Evolutionary conservation across 352 stramenopile species (phyloP), one percentile per base, ranked within the genome.

Genomic region (Hyaloperonospora arabidopsidis): DNA sequence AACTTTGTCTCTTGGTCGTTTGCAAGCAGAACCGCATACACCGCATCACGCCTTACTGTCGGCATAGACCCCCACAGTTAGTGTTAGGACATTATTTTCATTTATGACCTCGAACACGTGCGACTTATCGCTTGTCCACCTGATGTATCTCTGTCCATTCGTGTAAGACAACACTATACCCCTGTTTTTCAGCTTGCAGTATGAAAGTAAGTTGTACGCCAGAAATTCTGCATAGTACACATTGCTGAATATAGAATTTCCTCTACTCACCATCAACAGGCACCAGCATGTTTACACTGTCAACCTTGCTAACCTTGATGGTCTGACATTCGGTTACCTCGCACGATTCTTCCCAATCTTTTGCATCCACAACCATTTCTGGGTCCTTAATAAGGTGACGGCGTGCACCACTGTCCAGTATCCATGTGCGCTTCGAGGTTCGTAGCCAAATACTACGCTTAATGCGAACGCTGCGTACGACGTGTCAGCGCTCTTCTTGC

Each of bases 201-300:
- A 56, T 8, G 36, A 47, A 2, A 54, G 23, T 8, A 49, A 36
- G 39, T 56, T 34, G 3, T 49, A 39, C 22, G n/a, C 11, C 6
- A 49, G 8, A 10, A 5, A 2, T n/a, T 34, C n/a, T 11, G 50
- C 12, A 34, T 52, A 35, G 18, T 43, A 49, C 11, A 43, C 50
- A 14, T 56, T 28, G n/a, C 17, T 45, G 14, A 39, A 18, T 4
- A 17, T 32, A 1, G n/a, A 46, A 21, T 3, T 44, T 1, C 14
- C n/a, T 5, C 22, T 49, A 12, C 3, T 44, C 1, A 19, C 17
- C 50, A 36, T 49, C 25, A n/a, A 49, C 39, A 23, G 1, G 8
- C 5, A 19, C 36, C 8, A 5, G 49, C 15, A 56, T 14, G n/a
- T 34, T 21, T 0, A 56, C 23, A 17, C 3, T 21, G 1, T 15